Evolutionary conservation across 495 filamentous ascomycete genomes (phyloP).

Genomic region (Xylaria sp.): DNA sequence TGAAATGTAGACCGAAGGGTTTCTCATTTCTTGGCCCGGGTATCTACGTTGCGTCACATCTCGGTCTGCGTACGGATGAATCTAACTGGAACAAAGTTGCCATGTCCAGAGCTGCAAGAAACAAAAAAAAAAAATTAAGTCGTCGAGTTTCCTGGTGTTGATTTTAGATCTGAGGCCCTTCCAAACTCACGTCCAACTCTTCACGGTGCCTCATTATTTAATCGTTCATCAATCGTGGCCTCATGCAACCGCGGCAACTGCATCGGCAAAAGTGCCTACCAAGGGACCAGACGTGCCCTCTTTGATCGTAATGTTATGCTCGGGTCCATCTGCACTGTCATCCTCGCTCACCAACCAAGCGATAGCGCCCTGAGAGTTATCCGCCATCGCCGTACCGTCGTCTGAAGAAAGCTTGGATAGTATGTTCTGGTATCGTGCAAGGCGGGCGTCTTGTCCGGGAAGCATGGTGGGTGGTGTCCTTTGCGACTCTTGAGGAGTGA

Average conservation of each 20-base stretch:
- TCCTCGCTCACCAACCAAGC: constrained; percentile 57
- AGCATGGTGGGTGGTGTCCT: constrained; percentile 41
- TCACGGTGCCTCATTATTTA: constrained; percentile 21
- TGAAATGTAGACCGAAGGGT: not conserved
- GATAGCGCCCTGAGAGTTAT: constrained; percentile 44
- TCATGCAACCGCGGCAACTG: constrained; percentile 52
- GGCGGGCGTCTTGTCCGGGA: constrained; percentile 52
- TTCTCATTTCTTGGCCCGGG: not conserved
- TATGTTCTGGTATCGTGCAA: constrained; percentile 59
- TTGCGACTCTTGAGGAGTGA: constrained; percentile 55
- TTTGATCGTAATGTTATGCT: constrained; percentile 49
- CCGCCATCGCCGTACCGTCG: constrained; percentile 43
- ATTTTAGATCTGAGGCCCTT: not conserved
- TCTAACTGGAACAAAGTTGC: not conserved
- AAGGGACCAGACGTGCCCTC: constrained; percentile 51
- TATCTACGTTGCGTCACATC: not conserved
- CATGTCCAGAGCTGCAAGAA: not conserved
- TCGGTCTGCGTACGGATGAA: not conserved
- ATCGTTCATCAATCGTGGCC: constrained; percentile 26
- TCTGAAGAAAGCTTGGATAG: constrained; percentile 57
- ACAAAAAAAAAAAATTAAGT: not conserved
- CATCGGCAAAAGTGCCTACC: constrained; percentile 60
- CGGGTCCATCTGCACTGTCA: constrained; percentile 53
- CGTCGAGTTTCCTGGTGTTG: not conserved
- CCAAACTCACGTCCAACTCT: not conserved